Evolutionary conservation across 345 rosid species (phyloP).

Genomic region (Eucalyptus pauciflora): DNA sequence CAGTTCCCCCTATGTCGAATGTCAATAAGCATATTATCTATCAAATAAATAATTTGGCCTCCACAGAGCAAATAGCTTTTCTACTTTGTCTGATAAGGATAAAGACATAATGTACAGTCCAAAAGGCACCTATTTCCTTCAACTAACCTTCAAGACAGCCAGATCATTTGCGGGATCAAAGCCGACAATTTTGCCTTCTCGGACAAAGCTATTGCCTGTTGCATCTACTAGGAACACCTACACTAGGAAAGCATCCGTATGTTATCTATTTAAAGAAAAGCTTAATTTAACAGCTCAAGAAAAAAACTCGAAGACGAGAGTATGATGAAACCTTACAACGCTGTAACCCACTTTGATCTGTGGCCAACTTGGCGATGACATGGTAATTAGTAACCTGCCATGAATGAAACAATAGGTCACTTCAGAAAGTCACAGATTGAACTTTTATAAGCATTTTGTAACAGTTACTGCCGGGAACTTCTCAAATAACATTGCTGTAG

Average conservation of each 20-base stretch:
- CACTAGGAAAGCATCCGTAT: neutral
- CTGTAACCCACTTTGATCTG: conserved; percentile 57
- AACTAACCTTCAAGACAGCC: conserved; percentile 70
- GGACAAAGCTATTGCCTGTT: conserved; percentile 46
- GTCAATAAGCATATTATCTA: neutral
- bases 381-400: conserved; percentile 81
- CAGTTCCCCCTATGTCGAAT: neutral
- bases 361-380: conserved; percentile 68
- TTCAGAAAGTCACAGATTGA: neutral
- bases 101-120: neutral
- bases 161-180: conserved; percentile 72
- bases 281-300: neutral
- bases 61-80: neutral
- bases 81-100: neutral
- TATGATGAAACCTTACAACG: conserved; percentile 64
- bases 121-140: neutral
- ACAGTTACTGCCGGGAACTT: neutral
- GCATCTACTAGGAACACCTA: conserved; percentile 65
- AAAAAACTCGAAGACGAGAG: neutral
- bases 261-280: neutral
- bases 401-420: neutral
- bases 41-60: neutral
- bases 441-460: neutral
- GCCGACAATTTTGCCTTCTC: conserved; percentile 60
- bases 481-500: neutral